phyloP scores from a whole-genome alignment of 306 rosid species.

The Nissolia schottii region DNA sequence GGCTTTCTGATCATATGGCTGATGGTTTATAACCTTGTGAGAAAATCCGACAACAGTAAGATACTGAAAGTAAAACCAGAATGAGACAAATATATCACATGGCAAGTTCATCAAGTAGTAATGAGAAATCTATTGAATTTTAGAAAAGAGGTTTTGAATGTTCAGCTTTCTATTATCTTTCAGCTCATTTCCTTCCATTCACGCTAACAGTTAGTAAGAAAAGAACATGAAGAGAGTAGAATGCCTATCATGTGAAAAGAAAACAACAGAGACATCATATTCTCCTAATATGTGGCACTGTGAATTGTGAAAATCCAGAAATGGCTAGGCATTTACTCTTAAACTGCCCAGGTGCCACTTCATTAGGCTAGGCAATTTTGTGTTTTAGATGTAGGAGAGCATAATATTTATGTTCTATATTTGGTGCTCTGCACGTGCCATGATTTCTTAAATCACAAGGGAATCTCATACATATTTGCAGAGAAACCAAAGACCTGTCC shows the following conservation, averaged over 20 bases:
- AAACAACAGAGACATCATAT: background rate
- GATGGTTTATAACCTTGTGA: slow-evolving; percentile 92
- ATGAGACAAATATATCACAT: slow-evolving; percentile 4
- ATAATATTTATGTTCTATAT: background rate
- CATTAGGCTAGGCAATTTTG: too few relatives aligned
- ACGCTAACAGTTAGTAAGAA: background rate
- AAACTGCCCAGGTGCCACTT: too few relatives aligned
- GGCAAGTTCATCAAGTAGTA: background rate
- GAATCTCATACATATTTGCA: background rate
- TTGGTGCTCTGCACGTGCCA: background rate
- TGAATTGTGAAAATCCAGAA: background rate
- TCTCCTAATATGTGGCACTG: background rate
- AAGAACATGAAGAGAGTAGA: background rate
- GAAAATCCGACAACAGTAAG: slow-evolving; percentile 31
- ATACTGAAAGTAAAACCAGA: slow-evolving; percentile 20
- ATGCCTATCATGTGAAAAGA: background rate
- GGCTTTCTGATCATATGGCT: slow-evolving; percentile 95
- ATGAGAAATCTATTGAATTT: background rate
- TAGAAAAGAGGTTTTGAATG: background rate
- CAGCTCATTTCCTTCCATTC: background rate
- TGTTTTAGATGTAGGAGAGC: background rate
- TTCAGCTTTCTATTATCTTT: background rate
- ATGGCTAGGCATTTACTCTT: too few relatives aligned
- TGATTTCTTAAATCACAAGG: background rate
- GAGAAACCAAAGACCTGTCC: background rate